Percentiles rank a stretch among this genome's conserved stretches.
Conservation (phyloP, 169 alveolate genomes). For the Plasmodium falciparum region DNA sequence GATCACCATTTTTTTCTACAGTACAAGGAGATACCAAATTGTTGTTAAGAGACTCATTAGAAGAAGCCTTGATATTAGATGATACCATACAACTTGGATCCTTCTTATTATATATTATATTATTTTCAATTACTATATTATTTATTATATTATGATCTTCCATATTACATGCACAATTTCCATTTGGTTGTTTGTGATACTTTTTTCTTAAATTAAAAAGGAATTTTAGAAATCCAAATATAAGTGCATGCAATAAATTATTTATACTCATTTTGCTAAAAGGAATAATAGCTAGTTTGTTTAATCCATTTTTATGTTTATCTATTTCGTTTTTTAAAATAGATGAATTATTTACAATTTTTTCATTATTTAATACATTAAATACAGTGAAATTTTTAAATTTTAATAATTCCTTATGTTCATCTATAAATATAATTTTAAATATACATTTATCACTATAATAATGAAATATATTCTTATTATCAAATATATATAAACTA, state of each 20-base stretch:
- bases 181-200: conserved; percentile 35
- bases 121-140: not conserved
- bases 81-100: not conserved
- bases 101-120: not conserved
- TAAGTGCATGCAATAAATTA: conserved; percentile 38
- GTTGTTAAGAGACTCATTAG: too few relatives aligned
- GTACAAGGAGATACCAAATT: too few relatives aligned
- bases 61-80: too few relatives aligned
- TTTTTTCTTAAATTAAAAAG: conserved; percentile 63
- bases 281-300: conserved; percentile 59
- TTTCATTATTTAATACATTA: conserved; percentile 61
- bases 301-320: conserved; percentile 57
- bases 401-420: conserved; percentile 15
- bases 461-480: conserved; percentile 62
- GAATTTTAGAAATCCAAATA: conserved; percentile 64
- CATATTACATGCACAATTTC: conserved; percentile 19
- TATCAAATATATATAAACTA: conserved; percentile 50
- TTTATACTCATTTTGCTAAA: conserved; percentile 63
- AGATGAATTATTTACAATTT: conserved; percentile 20
- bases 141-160: not conserved
- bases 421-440: conserved; percentile 51
- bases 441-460: conserved; percentile 61
- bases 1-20: too few relatives aligned
- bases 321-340: conserved; percentile 35
- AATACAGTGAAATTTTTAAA: conserved; percentile 30